A percentile compares a stretch with the other conserved stretches of the same genome.
Conservation (phyloP, 495 filamentous ascomycete genomes). For the Podospora australis region DNA sequence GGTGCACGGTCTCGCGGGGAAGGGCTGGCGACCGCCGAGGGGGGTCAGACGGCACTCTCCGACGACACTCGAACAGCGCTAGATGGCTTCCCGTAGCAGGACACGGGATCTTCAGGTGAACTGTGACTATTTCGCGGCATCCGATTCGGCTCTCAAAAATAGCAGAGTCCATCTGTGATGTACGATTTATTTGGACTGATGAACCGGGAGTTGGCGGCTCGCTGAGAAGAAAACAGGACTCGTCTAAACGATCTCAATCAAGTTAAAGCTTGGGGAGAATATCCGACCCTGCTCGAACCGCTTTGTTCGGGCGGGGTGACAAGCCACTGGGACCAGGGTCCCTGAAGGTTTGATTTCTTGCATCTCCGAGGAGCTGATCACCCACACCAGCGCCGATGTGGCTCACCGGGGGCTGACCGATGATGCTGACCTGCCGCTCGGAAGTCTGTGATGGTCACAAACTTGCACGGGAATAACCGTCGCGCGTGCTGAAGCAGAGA, state of each 20-base stretch:
- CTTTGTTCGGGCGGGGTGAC: slow-evolving; percentile 5
- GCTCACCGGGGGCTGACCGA: not conserved
- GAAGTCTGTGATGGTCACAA: not conserved
- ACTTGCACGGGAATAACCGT: not conserved
- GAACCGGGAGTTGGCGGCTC: no score
- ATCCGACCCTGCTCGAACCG: not conserved
- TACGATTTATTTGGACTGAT: no score
- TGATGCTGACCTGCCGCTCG: not conserved
- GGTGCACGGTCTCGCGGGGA: not conserved
- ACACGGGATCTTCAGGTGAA: no score
- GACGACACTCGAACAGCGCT: not conserved
- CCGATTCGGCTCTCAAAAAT: no score
- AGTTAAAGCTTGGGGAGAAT: not conserved
- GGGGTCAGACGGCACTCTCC: not conserved
- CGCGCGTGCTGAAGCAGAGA: no score
- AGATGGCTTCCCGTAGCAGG: no score
- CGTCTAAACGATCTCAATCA: not conserved
- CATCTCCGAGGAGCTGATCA: slow-evolving; percentile 32
- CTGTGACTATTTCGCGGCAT: no score
- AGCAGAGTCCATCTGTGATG: no score
- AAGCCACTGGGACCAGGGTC: not conserved
- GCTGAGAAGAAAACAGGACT: not conserved
- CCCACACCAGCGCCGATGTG: not conserved
- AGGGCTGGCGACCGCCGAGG: slow-evolving; percentile 2
- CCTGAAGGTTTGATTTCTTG: slow-evolving; percentile 12